Base-by-base conservation (phyloP, 306 rosid species). In the Gynostemma pentaphyllum region DNA sequence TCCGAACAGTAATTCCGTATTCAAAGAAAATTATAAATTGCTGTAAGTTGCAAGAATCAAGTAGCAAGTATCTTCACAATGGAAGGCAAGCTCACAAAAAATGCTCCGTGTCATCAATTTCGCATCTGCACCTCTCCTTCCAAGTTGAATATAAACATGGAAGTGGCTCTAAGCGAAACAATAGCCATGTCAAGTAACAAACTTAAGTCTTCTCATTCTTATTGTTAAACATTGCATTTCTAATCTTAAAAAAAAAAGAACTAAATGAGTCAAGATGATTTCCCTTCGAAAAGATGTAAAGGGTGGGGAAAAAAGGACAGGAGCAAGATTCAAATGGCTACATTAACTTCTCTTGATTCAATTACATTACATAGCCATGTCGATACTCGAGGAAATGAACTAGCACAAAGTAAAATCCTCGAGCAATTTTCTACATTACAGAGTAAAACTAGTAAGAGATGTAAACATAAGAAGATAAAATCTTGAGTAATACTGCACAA, bases 401-500 rank as follows among this genome's bases (percentile, higher is more conserved):
- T 1, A 61, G 65, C 45, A 32, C 45, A 56, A 21, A 7, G 65
- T 19, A 59, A 22, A 59, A 37, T 44, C 41, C 32, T 21, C 65
- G 47, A 59, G 66, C 23, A 61, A 36, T 23, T 40, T 5, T 61
- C 66, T 39, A 40, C 36, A 40, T 61, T 40, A 61, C 66, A 40
- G 37, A 40, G 66, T 7, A 16, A 40, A 55, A 61, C 34, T n/a
- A 23, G 49, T 61, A 40, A 61, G 23, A 21, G 23, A 24, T 61
- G 50, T 61, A 61, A 42, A 41, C 41, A 24, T 8, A n/a, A 61
- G 66, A 61, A 27, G 50, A 61, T 14, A 34, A 24, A 41, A 61
- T 46, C 66, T 61, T 24, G 15, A 4, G 15, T 40, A 60, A 60
- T 40, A 59, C 65, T 59, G 65, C 65, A 59, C 47, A 59, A 59